Evolutionary conservation across 257 asterid genomes (phyloP).

Genomic region (Fraxinus pennsylvanica): DNA sequence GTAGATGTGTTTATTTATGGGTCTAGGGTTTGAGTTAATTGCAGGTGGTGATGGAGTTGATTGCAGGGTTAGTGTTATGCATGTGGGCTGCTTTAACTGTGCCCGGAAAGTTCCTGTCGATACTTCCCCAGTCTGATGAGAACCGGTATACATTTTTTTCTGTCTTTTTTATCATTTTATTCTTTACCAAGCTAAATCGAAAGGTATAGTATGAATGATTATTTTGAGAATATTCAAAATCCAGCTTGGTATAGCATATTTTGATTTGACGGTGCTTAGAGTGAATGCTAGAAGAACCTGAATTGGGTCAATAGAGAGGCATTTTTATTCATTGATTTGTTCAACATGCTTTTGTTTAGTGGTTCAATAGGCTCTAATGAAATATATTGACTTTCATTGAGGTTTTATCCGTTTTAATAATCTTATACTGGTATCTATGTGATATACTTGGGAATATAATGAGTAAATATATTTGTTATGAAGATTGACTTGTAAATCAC

Average conservation of each 20-base stretch:
- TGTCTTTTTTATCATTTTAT: background rate
- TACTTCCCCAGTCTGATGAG: conserved; percentile 88
- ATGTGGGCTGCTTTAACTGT: conserved; percentile 84
- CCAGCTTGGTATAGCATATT: background rate
- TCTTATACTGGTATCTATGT: background rate
- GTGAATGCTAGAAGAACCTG: background rate
- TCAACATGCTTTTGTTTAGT: too few species aligned
- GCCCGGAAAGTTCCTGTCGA: conserved; percentile 85
- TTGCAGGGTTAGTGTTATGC: conserved; percentile 61
- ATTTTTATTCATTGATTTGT: background rate
- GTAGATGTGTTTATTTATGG: conserved; percentile 19
- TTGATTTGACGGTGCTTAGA: background rate
- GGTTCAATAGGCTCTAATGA: background rate
- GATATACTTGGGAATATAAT: background rate
- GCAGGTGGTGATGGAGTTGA: conserved; percentile 85
- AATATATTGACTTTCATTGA: background rate
- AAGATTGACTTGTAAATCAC: background rate
- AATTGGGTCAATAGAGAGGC: background rate
- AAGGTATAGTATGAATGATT: background rate
- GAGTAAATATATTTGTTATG: background rate
- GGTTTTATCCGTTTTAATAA: background rate
- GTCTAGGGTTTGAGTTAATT: conserved; percentile 29
- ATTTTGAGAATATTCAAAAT: background rate
- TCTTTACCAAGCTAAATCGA: background rate
- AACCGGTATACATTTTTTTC: conserved; percentile 54